Conservation (phyloP, 352 stramenopile genomes). For the Phytophthora sp. region DNA sequence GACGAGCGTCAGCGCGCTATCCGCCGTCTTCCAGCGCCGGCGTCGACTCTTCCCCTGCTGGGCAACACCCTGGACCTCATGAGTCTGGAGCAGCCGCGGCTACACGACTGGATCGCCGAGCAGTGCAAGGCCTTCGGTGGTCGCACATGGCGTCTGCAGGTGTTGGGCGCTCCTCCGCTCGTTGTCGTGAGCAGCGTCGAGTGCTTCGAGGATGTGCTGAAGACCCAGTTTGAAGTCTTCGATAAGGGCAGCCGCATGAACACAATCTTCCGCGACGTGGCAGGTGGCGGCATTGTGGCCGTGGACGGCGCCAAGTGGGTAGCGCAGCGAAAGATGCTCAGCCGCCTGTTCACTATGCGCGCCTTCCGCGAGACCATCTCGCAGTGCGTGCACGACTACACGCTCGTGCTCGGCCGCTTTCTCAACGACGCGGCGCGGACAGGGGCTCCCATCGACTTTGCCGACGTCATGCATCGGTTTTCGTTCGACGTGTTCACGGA, state of each 20-base stretch:
- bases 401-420: slow-evolving; percentile 32
- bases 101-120: slow-evolving; percentile 58
- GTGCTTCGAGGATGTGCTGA: slow-evolving; percentile 50
- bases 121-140: slow-evolving; percentile 46
- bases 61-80: slow-evolving; percentile 56
- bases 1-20: slow-evolving; percentile 39
- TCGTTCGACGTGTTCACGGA: slow-evolving; percentile 66
- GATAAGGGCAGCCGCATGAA: slow-evolving; percentile 60
- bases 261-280: slow-evolving; percentile 49
- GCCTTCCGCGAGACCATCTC: slow-evolving; percentile 47
- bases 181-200: slow-evolving; percentile 48
- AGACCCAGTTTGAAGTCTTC: slow-evolving; percentile 74
- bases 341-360: slow-evolving; percentile 78
- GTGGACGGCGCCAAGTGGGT: slow-evolving; percentile 57
- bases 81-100: slow-evolving; percentile 41
- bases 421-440: slow-evolving; percentile 27
- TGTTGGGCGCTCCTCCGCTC: slow-evolving; percentile 43
- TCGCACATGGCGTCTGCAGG: slow-evolving; percentile 43
- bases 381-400: slow-evolving; percentile 48
- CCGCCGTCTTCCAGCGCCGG: slow-evolving; percentile 32
- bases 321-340: slow-evolving; percentile 72
- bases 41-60: slow-evolving; percentile 47
- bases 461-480: slow-evolving; percentile 53
- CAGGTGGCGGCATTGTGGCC: slow-evolving; percentile 65
- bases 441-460: slow-evolving; percentile 34